Base-by-base conservation (phyloP, 75 land plant genomes). In the Sequoiadendron giganteum region DNA sequence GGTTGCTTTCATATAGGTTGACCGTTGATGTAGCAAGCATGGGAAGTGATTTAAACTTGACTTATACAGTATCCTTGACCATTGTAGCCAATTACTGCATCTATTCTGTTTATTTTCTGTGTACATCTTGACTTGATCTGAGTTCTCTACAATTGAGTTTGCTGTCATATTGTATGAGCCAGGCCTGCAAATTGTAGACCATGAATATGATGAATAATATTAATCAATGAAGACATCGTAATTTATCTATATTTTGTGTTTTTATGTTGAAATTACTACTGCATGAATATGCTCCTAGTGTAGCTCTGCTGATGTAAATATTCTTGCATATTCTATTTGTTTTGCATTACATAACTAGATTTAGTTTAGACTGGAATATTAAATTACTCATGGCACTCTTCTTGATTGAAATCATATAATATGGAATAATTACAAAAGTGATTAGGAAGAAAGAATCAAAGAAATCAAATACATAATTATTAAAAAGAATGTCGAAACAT, bases 321-420 rank as follows among this genome's bases (percentile, higher is more conserved):
- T 65, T 65, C n/a, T 7, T 65, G 70, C 70, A 65, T 65, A 65
- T 65, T 65, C 70, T 65, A 25, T 65, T 65, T 65, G 70, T 65
- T 25, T 65, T 65, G 70, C 30, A 65, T 65, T 25, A 25, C 30
- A 28, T 65, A 6, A 2, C 28, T 79, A 79, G 47, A 40, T 15
- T 79, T 42, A 19, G 82, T 79, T 42, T 42, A 79, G 45, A 79
- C 11, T 21, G 82, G 45, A 43, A 19, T 43, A 82, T n/a, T 47
- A 47, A 11, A 82, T 82, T 43, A 82, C 21, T 45, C 32, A 18
- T 82, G 43, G 47, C 48, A 82, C 84, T 81, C 83, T 47, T 82
- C 52, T 45, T 43, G 3, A n/a, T 40, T 14, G 15, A 47, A 40
- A 47, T n/a, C n/a, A 11, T 82, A 45, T 47, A n/a, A 45, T 52